A percentile compares a stretch with the other conserved stretches of the same genome.
These are phyloP conservation scores for Penicillium decumbens DNA, from an alignment of 2,329 filamentous ascomycete genomes.

Conservation along the genomic window DNA sequence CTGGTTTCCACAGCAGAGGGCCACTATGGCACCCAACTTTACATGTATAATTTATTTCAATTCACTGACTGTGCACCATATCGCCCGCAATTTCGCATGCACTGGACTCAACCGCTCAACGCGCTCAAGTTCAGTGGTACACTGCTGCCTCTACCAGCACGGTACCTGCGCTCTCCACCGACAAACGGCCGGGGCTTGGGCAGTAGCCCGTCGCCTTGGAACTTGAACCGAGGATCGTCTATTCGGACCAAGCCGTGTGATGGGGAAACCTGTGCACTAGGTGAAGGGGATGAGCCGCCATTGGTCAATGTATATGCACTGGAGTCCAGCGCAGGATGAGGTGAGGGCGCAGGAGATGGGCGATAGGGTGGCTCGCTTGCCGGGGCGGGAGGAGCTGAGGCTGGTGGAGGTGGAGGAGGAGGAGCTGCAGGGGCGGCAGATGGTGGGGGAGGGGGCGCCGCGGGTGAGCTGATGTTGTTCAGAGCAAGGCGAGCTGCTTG, in stretches of 20 bases:
- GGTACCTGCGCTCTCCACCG: slow-evolving; percentile 71
- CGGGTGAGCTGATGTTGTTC: slow-evolving; percentile 43
- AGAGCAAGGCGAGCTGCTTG: slow-evolving; percentile 58
- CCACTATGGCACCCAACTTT: not conserved
- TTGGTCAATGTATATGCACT: slow-evolving; percentile 72
- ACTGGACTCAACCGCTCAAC: slow-evolving; percentile 29
- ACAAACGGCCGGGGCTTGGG: slow-evolving; percentile 80
- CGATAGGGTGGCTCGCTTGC: slow-evolving; percentile 44
- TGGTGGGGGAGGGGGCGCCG: slow-evolving; percentile 39
- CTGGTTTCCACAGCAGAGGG: not conserved
- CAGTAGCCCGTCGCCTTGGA: slow-evolving; percentile 73
- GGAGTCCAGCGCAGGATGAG: slow-evolving; percentile 65
- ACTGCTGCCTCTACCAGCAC: slow-evolving; percentile 87
- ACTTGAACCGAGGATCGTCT: slow-evolving; percentile 78
- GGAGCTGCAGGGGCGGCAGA: slow-evolving; percentile 40
- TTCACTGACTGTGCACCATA: slow-evolving; percentile 25
- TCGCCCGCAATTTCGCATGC: slow-evolving; percentile 24
- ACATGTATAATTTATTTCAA: slow-evolving; percentile 16
- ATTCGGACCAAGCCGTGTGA: slow-evolving; percentile 50
- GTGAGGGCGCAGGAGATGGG: slow-evolving; percentile 40
- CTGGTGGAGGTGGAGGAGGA: slow-evolving; percentile 32
- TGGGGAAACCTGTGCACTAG: slow-evolving; percentile 24
- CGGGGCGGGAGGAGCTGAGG: slow-evolving; percentile 37
- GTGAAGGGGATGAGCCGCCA: slow-evolving; percentile 42
- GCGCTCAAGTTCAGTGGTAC: slow-evolving; percentile 76